Base-by-base conservation (phyloP, 2,329 filamentous ascomycete genomes). In the Penicillium griseofulvum region DNA sequence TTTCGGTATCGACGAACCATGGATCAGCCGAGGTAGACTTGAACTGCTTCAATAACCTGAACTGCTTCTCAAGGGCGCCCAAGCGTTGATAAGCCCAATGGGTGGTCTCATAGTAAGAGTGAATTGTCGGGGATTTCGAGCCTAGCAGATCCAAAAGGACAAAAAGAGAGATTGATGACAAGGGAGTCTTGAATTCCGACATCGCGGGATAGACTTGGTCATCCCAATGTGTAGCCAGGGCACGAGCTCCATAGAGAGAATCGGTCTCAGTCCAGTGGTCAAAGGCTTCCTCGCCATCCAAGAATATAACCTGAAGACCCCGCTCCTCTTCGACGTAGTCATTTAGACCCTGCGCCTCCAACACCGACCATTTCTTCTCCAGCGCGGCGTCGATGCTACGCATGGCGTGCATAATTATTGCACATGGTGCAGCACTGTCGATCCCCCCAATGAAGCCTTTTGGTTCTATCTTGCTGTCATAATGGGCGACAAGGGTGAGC, bases 231-330 rank as follows among this genome's bases (percentile, higher is more conserved):
- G 88, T 84, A 10, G 94, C 93, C 19, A 99, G 81, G 2, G 91
- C 81, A 65, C 91, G 85, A 17, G 93, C 84, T 3, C 94, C 94
- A 66, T 99, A 99, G 5, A 97, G 76, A 5, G 90, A 95, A 72
- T 99, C 94, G 0, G 80, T 83, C 34, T 84, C 83, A 0, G 86
- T 88, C 94, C 94, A 99, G 0, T 73, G 74, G 22, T 84, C 76
- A 74, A 96, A 99, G 0, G 94, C 92, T 74, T 99, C 94, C 75
- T 99, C 94, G 5, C 94, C 94, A 68, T 99, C 94, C 8, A 99
- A 76, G 52, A 99, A 82, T 28, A 99, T 62, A 28, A 99, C 89
- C 77, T 97, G 94, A 33, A 99, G 81, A 0, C 93, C 93, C 68
- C 85, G 87, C 60, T 90, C 85, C 63, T 88, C 89, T 39, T 91